Evolutionary conservation across 495 filamentous ascomycete species (phyloP), one percentile per base, ranked within the genome.

Genomic region (Clohesyomyces aquaticus): DNA sequence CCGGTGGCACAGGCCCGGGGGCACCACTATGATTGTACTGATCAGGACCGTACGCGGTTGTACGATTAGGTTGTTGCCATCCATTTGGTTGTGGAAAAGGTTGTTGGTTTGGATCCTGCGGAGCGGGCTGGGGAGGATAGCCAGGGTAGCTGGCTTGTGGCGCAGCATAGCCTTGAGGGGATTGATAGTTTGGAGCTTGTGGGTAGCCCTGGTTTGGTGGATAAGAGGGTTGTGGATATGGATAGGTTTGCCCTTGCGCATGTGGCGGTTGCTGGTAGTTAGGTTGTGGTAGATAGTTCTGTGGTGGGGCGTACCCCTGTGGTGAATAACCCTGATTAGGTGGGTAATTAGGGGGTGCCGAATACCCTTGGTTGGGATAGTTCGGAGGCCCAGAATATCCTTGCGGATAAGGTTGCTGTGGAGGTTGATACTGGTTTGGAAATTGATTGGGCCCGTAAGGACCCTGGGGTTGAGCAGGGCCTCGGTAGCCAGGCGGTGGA

Each of bases 401-500:
- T 65, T 64, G 69, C 22, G 48, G 52, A 54, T 71, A 68, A 0
- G 29, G 21, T 50, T 61, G 65, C 28, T 45, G 57, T n/a, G 54
- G 59, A 43, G 53, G 18, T 29, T 58, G 67, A 48, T 68, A 66
- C 43, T 67, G 60, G 23, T 52, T 58, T 19, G 49, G 64, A 56
- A 59, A 62, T 38, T 32, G 50, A 61, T 35, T 55, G 9, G 29
- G 16, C 1, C 41, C 51, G n/a, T 43, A 59, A 27, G 63, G 51
- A 4, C 46, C 59, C 49, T 59, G 66, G 22, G 61, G 65, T 23
- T 58, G 63, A 25, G 61, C 65, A 32, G 71, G 73, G 16, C 63
- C 68, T 42, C 57, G 67, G 68, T 77, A 77, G 3, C 74, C 74
- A 28, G 74, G 75, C 22, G 75, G 75, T 16, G 75, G 75, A 29